Conservation (phyloP, 129 eudicot genomes). For the Apium graveolens region DNA sequence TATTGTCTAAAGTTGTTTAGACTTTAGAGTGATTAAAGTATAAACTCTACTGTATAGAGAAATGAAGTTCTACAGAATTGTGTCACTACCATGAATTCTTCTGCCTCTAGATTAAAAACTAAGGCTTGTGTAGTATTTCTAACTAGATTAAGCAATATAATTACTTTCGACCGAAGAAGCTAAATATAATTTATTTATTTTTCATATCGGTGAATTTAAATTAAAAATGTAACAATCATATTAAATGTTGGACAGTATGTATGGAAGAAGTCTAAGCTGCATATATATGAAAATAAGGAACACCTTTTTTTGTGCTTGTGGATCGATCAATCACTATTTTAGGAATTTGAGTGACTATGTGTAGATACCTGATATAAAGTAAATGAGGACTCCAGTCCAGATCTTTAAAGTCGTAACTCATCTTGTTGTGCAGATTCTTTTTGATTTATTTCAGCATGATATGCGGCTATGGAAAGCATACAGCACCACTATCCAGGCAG, state of each 20-base stretch:
- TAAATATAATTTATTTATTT: background rate
- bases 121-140: background rate
- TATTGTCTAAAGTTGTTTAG: background rate
- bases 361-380: background rate
- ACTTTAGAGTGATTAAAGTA: background rate
- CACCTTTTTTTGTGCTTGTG: background rate
- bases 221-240: background rate
- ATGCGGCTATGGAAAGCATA: slow-evolving; percentile 85
- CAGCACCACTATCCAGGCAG: slow-evolving; percentile 64
- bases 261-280: background rate
- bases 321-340: background rate
- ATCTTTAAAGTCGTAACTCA: background rate
- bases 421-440: slow-evolving; percentile 52
- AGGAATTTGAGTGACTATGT: background rate
- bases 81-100: background rate
- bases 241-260: background rate
- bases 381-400: background rate
- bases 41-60: background rate
- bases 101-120: background rate
- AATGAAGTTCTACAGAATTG: background rate
- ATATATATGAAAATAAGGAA: background rate
- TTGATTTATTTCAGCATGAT: slow-evolving; percentile 90
- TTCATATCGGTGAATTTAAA: background rate
- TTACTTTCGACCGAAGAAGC: background rate
- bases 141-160: background rate